Percentiles rank a stretch among this genome's conserved stretches.
These are phyloP conservation scores for Serendipita vermifera DNA, from an alignment of 768 basidiomycete genomes.

Conservation along the genomic window DNA sequence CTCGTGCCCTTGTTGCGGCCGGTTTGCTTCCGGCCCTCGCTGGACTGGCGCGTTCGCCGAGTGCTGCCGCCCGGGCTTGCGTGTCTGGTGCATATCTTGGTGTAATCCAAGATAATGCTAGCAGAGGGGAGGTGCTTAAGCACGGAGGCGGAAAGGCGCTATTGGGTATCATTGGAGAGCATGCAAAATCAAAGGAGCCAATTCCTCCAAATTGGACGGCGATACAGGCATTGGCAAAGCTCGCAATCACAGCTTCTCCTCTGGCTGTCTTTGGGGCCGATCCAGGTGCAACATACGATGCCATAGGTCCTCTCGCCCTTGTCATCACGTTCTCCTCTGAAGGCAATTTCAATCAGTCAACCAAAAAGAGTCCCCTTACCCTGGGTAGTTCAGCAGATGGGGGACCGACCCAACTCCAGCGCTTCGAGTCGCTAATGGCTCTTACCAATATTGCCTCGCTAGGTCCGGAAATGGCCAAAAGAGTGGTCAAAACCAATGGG, in stretches of 20 bases:
- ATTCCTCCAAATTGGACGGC: constrained; percentile 38
- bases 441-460: constrained; percentile 88
- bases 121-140: constrained; percentile 63
- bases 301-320: too few species aligned
- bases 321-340: too few species aligned
- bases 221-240: constrained; percentile 82
- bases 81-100: constrained; percentile 53
- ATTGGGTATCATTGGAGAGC: constrained; percentile 40
- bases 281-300: constrained; percentile 60
- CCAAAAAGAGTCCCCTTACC: too few species aligned
- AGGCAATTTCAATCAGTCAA: too few species aligned
- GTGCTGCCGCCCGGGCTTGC: constrained; percentile 43
- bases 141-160: constrained; percentile 65
- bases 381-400: too few species aligned
- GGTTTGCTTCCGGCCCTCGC: constrained; percentile 55
- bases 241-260: constrained; percentile 85
- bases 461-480: constrained; percentile 46
- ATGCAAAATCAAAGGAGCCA: constrained; percentile 13
- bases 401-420: constrained; percentile 37
- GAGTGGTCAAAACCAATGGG: constrained; percentile 35
- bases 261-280: constrained; percentile 83
- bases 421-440: constrained; percentile 91
- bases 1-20: constrained; percentile 45
- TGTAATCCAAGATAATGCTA: constrained; percentile 63
- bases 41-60: constrained; percentile 39